phyloP scores from a whole-genome alignment of 495 filamentous ascomycete species.

The Cercophora scortea region DNA sequence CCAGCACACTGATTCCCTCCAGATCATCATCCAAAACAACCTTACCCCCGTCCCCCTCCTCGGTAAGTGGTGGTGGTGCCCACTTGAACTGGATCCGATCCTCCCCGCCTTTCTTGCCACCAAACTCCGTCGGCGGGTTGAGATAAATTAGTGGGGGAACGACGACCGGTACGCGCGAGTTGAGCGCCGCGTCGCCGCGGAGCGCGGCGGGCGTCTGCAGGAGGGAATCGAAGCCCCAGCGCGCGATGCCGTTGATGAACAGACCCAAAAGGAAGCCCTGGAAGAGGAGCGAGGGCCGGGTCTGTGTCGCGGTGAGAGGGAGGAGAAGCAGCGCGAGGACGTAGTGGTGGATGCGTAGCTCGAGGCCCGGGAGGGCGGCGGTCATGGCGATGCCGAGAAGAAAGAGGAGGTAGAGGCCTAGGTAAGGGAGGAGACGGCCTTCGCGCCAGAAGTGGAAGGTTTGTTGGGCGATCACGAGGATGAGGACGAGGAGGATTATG shows the following conservation, averaged over 20 bases:
- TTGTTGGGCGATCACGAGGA: conserved; percentile 54
- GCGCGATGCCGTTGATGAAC: conserved; percentile 84
- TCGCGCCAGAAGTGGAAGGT: conserved; percentile 66
- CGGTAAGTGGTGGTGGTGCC: no score
- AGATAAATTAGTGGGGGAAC: conserved; percentile 36
- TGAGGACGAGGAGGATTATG: conserved; percentile 55
- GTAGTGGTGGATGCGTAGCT: conserved; percentile 93
- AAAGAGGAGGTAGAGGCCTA: conserved; percentile 61
- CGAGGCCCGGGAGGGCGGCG: conserved; percentile 63
- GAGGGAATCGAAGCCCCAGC: conserved; percentile 89
- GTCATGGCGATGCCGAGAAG: conserved; percentile 53
- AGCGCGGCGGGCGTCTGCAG: conserved; percentile 71
- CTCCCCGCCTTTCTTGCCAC: not conserved
- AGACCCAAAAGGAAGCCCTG: conserved; percentile 85
- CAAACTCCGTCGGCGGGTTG: not conserved
- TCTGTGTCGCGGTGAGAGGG: conserved; percentile 78
- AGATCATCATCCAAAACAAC: not conserved
- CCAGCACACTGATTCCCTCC: conserved; percentile 18
- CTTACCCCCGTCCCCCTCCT: no score
- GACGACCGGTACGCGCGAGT: conserved; percentile 57
- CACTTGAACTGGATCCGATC: conserved; percentile 44
- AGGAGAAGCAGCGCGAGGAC: conserved; percentile 76
- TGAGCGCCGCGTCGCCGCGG: conserved; percentile 58
- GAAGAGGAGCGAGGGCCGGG: conserved; percentile 67
- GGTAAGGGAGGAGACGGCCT: conserved; percentile 56